Evolutionary conservation across 106 monocot species (phyloP), one percentile per base, ranked within the genome.

Genomic region (Agapanthus africanus): DNA sequence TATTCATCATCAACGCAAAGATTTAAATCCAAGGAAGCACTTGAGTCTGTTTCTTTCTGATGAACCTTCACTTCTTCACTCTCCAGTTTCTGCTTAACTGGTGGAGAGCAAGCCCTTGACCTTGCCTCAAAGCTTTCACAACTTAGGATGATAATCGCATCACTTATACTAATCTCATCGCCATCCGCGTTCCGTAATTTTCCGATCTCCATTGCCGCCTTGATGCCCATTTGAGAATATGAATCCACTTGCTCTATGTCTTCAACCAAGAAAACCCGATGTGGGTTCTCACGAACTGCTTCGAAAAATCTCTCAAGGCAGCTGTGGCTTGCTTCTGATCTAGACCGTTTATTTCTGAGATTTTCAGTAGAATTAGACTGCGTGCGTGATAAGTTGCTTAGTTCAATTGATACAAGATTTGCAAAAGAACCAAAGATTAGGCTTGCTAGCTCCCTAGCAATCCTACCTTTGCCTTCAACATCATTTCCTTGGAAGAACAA

Each of bases 91-190:
- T 85, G 77, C 77, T 76, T 93, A 3, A 41, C 18, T 6, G 69
- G 63, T 16, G 86, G 90, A 40, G 97, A 87, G 69, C 84, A 83
- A 51, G 73, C 89, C 37, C 87, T 87, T 38, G 93, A 92, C 32
- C 79, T 81, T 26, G 90, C 80, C 5, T 93, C 92, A 30, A 99
- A 99, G 56, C 75, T 81, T 62, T 90, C 87, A 44, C 97, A 99
- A 63, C 87, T 83, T 41, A 99, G 63, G 19, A 99, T 83, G 21
- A 99, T 44, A 15, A 99, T 93, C 34, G 90, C 89, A 44, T 99
- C 92, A 16, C 77, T 59, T 18, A 84, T 11, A 27, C 73, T 38
- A 22, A 83, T 73, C 71, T 88, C 81, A 6, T 81, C 80, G 0
- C 79, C 89, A 44, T 44, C 28, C 11, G 67, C 49, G 31, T 70